phyloP scores from a whole-genome alignment of 2,329 filamentous ascomycete species.

The Exophiala sideris region DNA sequence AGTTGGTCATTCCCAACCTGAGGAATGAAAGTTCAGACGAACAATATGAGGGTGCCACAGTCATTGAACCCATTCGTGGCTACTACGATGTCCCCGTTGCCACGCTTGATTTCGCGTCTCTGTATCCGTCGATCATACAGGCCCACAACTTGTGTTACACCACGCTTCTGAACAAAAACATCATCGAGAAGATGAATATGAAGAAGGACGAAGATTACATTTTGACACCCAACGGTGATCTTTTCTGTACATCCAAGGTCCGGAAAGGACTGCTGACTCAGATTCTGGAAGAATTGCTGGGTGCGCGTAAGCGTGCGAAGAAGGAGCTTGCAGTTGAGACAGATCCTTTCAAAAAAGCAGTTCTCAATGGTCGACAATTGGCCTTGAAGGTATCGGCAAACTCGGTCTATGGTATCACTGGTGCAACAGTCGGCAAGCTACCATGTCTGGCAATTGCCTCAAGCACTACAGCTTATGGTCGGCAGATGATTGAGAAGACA shows the following conservation, averaged over 20 bases:
- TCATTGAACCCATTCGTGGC: slow-evolving; percentile 89
- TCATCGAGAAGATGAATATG: slow-evolving; percentile 70
- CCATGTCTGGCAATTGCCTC: slow-evolving; percentile 93
- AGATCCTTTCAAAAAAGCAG: slow-evolving; percentile 95
- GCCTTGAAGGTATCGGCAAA: slow-evolving; percentile 96
- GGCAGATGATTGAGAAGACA: slow-evolving; percentile 98
- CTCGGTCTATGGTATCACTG: slow-evolving; percentile 95
- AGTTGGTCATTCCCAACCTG: slow-evolving; percentile 89
- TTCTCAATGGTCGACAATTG: slow-evolving; percentile 93
- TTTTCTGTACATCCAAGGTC: slow-evolving; percentile 83
- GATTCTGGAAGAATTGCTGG: slow-evolving; percentile 88
- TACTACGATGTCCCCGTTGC: slow-evolving; percentile 96
- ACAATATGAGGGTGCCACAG: slow-evolving; percentile 95
- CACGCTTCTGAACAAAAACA: slow-evolving; percentile 76
- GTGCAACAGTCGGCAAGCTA: slow-evolving; percentile 91
- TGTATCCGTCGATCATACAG: slow-evolving; percentile 98
- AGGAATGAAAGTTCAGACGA: slow-evolving; percentile 69
- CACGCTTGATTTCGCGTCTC: slow-evolving; percentile 95
- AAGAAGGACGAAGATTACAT: slow-evolving; percentile 94
- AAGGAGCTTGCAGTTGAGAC: slow-evolving; percentile 83
- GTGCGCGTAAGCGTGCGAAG: slow-evolving; percentile 93
- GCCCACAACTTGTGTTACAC: slow-evolving; percentile 98
- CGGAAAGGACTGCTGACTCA: slow-evolving; percentile 90
- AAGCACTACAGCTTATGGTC: slow-evolving; percentile 93
- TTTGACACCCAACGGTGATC: slow-evolving; percentile 87